Evolutionary conservation across 768 basidiomycete species (phyloP).

Genomic region (Collybia sp.): DNA sequence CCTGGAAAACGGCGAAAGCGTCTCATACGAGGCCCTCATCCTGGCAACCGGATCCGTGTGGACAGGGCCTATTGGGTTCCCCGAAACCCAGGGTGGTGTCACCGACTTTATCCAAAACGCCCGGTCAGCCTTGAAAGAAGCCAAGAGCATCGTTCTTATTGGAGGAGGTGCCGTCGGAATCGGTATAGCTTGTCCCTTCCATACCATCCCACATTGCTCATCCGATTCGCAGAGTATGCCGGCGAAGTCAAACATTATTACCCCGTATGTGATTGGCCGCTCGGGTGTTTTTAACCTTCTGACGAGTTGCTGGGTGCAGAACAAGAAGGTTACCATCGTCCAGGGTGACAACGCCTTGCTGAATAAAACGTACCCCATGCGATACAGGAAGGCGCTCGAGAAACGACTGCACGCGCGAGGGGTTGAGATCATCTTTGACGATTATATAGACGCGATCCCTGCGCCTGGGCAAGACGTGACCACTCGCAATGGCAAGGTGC

Average conservation of each 20-base stretch:
- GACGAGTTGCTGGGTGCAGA: slow-evolving; percentile 8
- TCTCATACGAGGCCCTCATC: slow-evolving; percentile 50
- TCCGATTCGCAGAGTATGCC: slow-evolving; percentile 14
- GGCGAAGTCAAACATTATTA: slow-evolving; percentile 24
- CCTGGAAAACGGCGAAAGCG: slow-evolving; percentile 36
- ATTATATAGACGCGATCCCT: slow-evolving; percentile 38
- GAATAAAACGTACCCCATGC: slow-evolving; percentile 44
- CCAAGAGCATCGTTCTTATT: slow-evolving; percentile 30
- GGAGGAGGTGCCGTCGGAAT: slow-evolving; percentile 40
- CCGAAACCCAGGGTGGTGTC: slow-evolving; percentile 17
- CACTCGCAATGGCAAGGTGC: slow-evolving; percentile 39
- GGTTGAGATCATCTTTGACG: slow-evolving; percentile 42
- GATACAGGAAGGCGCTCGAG: slow-evolving; percentile 39
- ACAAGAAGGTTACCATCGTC: slow-evolving; percentile 50
- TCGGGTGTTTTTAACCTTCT: background rate
- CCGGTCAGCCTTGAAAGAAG: slow-evolving; percentile 21
- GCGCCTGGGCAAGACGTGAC: slow-evolving; percentile 32
- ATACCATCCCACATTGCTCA: background rate
- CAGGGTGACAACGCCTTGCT: slow-evolving; percentile 43
- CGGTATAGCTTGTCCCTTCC: slow-evolving; percentile 6
- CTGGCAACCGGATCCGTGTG: slow-evolving; percentile 49
- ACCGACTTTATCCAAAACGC: slow-evolving; percentile 13
- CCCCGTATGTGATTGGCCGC: slow-evolving; percentile 15
- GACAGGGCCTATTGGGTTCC: slow-evolving; percentile 32
- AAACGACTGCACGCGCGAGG: slow-evolving; percentile 31